Percentiles rank a stretch among this genome's conserved stretches.
These are phyloP conservation scores for Schizosaccharomyces versatilis DNA, from an alignment of 1,139 yeast species.

Conservation along the genomic window DNA sequence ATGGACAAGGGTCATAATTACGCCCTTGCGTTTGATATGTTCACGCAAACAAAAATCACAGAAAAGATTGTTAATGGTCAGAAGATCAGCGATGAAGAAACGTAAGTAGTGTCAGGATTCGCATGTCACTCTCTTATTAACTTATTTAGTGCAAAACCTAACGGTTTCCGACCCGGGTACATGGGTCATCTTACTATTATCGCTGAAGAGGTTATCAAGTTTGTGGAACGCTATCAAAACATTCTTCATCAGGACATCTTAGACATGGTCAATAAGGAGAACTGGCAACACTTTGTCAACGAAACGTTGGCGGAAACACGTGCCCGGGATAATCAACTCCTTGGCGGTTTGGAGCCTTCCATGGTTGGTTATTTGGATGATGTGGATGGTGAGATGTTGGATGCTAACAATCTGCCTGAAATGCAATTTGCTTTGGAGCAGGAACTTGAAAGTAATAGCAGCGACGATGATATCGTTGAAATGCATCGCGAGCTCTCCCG, in stretches of 20 bases:
- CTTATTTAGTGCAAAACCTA: slow-evolving; percentile 5
- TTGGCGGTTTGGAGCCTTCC: slow-evolving; percentile 55
- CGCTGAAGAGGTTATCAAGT: slow-evolving; percentile 92
- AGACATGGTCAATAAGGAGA: slow-evolving; percentile 30
- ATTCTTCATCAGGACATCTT: slow-evolving; percentile 39
- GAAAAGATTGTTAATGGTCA: slow-evolving; percentile 69
- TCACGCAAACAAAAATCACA: slow-evolving; percentile 58
- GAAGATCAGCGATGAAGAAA: slow-evolving; percentile 37
- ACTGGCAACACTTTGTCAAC: slow-evolving; percentile 72
- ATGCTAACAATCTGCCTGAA: slow-evolving; percentile 20
- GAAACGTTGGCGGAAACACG: slow-evolving; percentile 70
- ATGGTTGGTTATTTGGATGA: slow-evolving; percentile 22
- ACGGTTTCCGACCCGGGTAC: slow-evolving; percentile 59
- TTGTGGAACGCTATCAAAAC: slow-evolving; percentile 50
- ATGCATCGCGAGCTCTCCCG: slow-evolving; percentile 18
- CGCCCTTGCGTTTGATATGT: slow-evolving; percentile 66
- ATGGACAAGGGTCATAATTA: slow-evolving; percentile 84
- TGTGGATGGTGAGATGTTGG: slow-evolving; percentile 20
- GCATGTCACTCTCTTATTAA: slow-evolving; percentile 2
- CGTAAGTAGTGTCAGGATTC: slow-evolving; percentile 5
- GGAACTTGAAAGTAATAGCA: slow-evolving; percentile 13
- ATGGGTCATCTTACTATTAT: slow-evolving; percentile 94
- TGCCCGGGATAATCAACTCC: slow-evolving; percentile 82
- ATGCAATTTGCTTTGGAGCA: slow-evolving; percentile 16
- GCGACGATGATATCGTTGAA: slow-evolving; percentile 14